These are phyloP conservation scores for Talaromyces liani DNA, from an alignment of 495 filamentous ascomycete species.

Conservation along the genomic window DNA sequence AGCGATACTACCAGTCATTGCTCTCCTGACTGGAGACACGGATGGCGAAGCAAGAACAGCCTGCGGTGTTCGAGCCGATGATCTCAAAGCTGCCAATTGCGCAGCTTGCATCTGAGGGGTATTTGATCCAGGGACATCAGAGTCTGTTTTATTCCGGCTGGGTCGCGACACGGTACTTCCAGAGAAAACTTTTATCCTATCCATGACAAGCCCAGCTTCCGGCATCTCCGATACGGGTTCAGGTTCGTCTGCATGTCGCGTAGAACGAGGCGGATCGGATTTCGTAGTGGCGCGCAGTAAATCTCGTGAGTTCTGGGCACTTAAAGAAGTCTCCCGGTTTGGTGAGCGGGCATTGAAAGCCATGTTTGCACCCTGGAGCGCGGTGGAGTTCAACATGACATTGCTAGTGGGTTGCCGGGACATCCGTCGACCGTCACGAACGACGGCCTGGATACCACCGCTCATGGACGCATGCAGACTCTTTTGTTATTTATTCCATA, in stretches of 20 bases:
- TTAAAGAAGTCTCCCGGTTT: slow-evolving; percentile 13
- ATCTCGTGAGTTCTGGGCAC: slow-evolving; percentile 10
- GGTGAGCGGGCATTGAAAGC: slow-evolving; percentile 25
- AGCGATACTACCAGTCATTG: not conserved
- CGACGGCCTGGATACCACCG: not conserved
- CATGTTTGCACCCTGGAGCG: slow-evolving; percentile 31
- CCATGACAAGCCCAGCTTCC: slow-evolving; percentile 33
- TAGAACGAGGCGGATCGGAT: slow-evolving; percentile 5
- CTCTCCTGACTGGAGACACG: not conserved
- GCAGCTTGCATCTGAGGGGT: slow-evolving; percentile 29
- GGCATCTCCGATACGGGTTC: slow-evolving; percentile 19
- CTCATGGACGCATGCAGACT: slow-evolving; percentile 1
- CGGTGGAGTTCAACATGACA: slow-evolving; percentile 9
- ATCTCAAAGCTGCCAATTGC: slow-evolving; percentile 26
- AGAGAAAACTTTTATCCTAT: slow-evolving; percentile 34
- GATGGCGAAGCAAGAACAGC: slow-evolving; percentile 1
- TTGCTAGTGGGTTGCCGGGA: slow-evolving; percentile 2
- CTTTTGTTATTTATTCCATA: not conserved
- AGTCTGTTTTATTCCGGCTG: slow-evolving; percentile 7
- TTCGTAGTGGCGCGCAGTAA: slow-evolving; percentile 4
- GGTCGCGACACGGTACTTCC: slow-evolving; percentile 14
- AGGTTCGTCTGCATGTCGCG: slow-evolving; percentile 11
- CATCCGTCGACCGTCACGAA: slow-evolving; percentile 4
- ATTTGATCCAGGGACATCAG: slow-evolving; percentile 11
- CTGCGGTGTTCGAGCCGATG: slow-evolving; percentile 12